phyloP scores from a whole-genome alignment of 306 rosid species.

The Pterocarpus macrocarpus region DNA sequence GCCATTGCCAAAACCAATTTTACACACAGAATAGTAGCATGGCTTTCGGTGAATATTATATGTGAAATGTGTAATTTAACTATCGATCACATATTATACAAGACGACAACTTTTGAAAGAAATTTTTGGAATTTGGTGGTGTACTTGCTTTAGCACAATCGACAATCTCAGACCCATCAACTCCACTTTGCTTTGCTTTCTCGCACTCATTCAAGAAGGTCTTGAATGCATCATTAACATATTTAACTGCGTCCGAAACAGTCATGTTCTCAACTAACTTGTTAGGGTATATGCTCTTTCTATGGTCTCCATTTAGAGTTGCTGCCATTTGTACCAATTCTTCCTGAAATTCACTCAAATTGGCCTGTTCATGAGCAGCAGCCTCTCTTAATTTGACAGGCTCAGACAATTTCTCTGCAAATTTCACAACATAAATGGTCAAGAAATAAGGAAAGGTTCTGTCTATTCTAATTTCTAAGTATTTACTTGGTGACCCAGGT shows the following conservation, averaged over 20 bases:
- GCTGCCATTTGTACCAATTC: conserved; percentile 77
- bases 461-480: background rate
- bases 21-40: no score
- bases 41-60: no score
- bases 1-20: background rate
- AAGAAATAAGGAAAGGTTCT: background rate
- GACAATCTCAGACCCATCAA: conserved; percentile 61
- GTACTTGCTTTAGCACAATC: conserved; percentile 38
- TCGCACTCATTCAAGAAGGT: conserved; percentile 62
- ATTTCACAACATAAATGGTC: background rate
- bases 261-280: conserved; percentile 63
- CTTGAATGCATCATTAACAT: conserved; percentile 56
- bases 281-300: conserved; percentile 57
- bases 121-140: conserved; percentile 30
- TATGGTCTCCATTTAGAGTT: conserved; percentile 66
- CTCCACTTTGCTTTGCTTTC: conserved; percentile 64
- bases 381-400: conserved; percentile 60
- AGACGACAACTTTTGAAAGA: conserved; percentile 54
- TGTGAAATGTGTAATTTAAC: background rate
- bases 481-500: no score
- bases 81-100: conserved; percentile 64
- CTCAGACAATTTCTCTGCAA: conserved; percentile 59
- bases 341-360: conserved; percentile 68
- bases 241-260: conserved; percentile 61
- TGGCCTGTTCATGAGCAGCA: conserved; percentile 48